phyloP scores from a whole-genome alignment of 2,329 filamentous ascomycete species.

The Grosmannia huntii region DNA sequence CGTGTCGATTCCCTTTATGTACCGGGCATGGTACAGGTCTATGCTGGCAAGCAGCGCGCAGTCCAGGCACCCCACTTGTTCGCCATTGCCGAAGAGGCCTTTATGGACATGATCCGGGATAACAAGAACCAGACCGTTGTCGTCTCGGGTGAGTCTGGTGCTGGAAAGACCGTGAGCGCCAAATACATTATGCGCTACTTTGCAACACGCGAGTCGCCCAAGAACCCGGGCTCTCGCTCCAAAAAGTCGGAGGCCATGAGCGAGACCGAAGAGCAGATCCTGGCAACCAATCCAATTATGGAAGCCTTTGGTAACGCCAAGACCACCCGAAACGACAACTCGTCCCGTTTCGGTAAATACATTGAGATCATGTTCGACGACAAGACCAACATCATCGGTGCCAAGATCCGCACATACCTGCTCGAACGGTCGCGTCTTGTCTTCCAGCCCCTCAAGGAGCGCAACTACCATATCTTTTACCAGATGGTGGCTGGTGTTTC shows the following conservation, averaged over 20 bases:
- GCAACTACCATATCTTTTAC: constrained; percentile 99
- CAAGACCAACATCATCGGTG: constrained; percentile 89
- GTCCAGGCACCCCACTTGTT: constrained; percentile 97
- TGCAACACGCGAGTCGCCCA: constrained; percentile 87
- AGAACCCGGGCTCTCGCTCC: constrained; percentile 64
- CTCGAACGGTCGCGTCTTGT: constrained; percentile 91
- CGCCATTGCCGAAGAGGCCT: constrained; percentile 96
- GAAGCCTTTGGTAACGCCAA: constrained; percentile 99
- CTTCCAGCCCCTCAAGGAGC: constrained; percentile 92
- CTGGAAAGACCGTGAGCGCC: constrained; percentile 96
- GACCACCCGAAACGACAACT: constrained; percentile 99
- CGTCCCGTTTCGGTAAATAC: constrained; percentile 97
- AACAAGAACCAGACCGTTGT: constrained; percentile 95
- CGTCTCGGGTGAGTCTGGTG: constrained; percentile 97
- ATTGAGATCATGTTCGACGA: constrained; percentile 99
- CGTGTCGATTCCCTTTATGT: constrained; percentile 97
- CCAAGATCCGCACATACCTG: constrained; percentile 91
- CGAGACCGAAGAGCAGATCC: constrained; percentile 95
- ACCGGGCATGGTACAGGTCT: constrained; percentile 98
- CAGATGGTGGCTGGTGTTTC: constrained; percentile 89
- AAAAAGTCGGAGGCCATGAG: constrained; percentile 79
- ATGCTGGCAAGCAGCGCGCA: constrained; percentile 90
- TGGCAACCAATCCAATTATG: constrained; percentile 98
- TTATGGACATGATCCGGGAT: constrained; percentile 98
- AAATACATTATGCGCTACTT: constrained; percentile 99